These are phyloP conservation scores for Mycena galopus DNA, from an alignment of 768 basidiomycete species.

Conservation along the genomic window DNA sequence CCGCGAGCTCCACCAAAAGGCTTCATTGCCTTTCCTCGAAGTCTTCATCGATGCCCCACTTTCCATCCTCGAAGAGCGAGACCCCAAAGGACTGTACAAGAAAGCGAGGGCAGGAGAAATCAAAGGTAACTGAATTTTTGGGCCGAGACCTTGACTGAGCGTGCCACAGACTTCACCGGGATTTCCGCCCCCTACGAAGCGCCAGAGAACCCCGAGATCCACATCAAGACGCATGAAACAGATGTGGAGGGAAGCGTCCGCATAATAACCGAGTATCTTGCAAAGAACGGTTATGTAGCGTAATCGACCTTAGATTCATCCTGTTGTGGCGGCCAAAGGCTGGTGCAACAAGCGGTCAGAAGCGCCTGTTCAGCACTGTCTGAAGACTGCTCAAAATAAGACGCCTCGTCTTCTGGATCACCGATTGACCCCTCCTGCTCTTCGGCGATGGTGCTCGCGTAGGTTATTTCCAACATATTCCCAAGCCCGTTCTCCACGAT, in stretches of 20 bases:
- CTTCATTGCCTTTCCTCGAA: constrained; percentile 88
- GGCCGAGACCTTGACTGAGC: not conserved
- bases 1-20: constrained; percentile 82
- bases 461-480: constrained; percentile 70
- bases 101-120: constrained; percentile 96
- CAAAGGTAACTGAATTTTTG: constrained; percentile 70
- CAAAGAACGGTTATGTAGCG: constrained; percentile 69
- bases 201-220: constrained; percentile 88
- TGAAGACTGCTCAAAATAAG: constrained; percentile 26
- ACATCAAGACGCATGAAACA: constrained; percentile 88
- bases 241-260: constrained; percentile 84
- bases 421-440: constrained; percentile 62
- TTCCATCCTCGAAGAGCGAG: constrained; percentile 87
- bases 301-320: constrained; percentile 11
- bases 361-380: constrained; percentile 24
- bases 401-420: constrained; percentile 32
- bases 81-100: constrained; percentile 98
- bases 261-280: constrained; percentile 85
- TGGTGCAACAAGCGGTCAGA: constrained; percentile 25
- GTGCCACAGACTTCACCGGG: constrained; percentile 89
- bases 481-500: constrained; percentile 80
- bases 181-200: constrained; percentile 97
- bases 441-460: constrained; percentile 70
- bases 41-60: constrained; percentile 96
- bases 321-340: constrained; percentile 21